Evolutionary conservation across 164 flowering plant genomes (phyloP), one percentile per base, ranked within the genome.

Genomic region (Stephania cephalantha): DNA sequence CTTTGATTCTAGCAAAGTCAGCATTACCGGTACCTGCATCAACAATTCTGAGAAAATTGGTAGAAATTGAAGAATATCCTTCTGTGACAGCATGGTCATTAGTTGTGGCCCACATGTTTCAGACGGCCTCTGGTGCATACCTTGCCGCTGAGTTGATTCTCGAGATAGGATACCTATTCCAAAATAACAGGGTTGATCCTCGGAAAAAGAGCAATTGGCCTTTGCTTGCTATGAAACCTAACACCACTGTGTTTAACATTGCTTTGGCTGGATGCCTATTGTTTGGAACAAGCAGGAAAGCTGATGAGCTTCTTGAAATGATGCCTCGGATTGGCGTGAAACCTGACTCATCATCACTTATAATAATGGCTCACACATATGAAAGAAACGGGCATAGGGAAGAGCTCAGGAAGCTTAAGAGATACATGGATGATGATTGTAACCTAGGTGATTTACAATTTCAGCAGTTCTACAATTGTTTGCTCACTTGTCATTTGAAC

Each of bases 371-470:
- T 31, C 97, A 92, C 71, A 85, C 94, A 78, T 88, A 89, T 80
- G 98, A 92, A 82, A 92, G 89, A 78, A 96, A 96, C 82, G 98
- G 98, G 18, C 84, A 91, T 72, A 86, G 85, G 79, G 97, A 92
- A 70, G 99, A 94, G 78, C 88, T 94, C 3, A 91, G 79, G 84
- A 96, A 94, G 81, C 95, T 96, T 68, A 87, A 88, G 85, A 86
- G 95, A 76, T 82, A 88, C 77, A 82, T 94, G 67, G 88, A 96
- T 77, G 98, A 96, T 75, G 86, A 84, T 18, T 83, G 75, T 73
- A 74, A 80, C 80, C 76, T 94, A 35, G 87, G 76, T 70, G 90
- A 86, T 74, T 20, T 69, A 22, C 97, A 94, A 79, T 87, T 85
- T 82, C 85, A 90, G 52, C 95, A 94, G 80, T 96, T 89, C 78